phyloP scores from a whole-genome alignment of 148 eudicot genomes.

The Camellia lanceoleosa region DNA sequence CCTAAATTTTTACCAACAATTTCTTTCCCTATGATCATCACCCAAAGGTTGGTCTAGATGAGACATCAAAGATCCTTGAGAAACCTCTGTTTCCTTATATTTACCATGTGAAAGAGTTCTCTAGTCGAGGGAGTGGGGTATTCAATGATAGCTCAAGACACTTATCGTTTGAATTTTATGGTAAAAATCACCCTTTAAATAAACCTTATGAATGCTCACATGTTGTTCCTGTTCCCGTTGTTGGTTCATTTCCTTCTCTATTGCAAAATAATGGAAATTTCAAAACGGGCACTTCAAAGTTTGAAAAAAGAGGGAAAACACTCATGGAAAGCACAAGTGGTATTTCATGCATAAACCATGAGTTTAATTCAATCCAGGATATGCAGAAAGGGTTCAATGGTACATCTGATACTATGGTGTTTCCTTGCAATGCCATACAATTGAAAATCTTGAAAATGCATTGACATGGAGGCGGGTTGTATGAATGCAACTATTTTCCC shows the following conservation, averaged over 20 bases:
- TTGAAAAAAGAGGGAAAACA: conserved; percentile 30
- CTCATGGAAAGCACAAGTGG: conserved; percentile 22
- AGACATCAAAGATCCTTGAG: conserved; percentile 20
- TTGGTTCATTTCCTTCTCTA: conserved; percentile 27
- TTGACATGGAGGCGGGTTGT: conserved; percentile 10
- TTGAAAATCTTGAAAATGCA: neutral
- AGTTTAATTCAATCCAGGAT: conserved; percentile 3
- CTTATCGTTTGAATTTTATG: conserved; percentile 22
- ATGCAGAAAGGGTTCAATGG: conserved; percentile 17
- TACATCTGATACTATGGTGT: conserved; percentile 8
- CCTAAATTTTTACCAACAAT: conserved; percentile 31
- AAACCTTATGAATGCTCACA: conserved; percentile 25
- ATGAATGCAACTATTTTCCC: conserved; percentile 6
- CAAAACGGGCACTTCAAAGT: conserved; percentile 24
- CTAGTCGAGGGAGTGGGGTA: conserved; percentile 21
- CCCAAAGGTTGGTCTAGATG: conserved; percentile 16
- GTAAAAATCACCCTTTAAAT: conserved; percentile 22
- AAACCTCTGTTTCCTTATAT: conserved; percentile 21
- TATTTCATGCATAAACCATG: conserved; percentile 1
- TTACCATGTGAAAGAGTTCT: conserved; percentile 22
- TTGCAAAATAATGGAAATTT: conserved; percentile 21
- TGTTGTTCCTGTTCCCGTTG: conserved; percentile 16
- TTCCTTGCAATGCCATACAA: neutral
- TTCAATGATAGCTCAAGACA: conserved; percentile 30
- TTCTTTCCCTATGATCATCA: conserved; percentile 31